Evolutionary conservation across 305 asterid genomes (phyloP).

Genomic region (Ilex paraguariensis): DNA sequence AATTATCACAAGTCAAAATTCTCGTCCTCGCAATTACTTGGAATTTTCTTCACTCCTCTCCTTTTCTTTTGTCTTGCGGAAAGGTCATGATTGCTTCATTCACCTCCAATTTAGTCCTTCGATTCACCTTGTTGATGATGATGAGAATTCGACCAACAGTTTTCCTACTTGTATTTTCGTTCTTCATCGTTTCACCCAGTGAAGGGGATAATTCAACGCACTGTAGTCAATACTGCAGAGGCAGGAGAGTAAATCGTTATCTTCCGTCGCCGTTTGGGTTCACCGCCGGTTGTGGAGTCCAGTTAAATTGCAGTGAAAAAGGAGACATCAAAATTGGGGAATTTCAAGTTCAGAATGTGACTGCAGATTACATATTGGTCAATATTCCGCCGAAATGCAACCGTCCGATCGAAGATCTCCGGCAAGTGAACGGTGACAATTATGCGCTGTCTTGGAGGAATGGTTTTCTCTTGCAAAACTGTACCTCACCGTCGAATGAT

Average conservation of each 20-base stretch:
- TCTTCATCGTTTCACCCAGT: too few species aligned
- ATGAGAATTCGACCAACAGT: slow-evolving; percentile 12
- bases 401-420: slow-evolving; percentile 45
- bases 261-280: slow-evolving; percentile 75
- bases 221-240: neutral
- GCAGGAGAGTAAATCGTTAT: neutral
- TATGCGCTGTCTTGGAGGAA: slow-evolving; percentile 60
- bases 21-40: too few species aligned
- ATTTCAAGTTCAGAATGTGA: slow-evolving; percentile 40
- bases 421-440: slow-evolving; percentile 26
- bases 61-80: too few species aligned
- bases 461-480: slow-evolving; percentile 50
- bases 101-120: neutral
- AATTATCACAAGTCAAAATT: too few species aligned
- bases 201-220: neutral
- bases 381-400: slow-evolving; percentile 51
- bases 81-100: too few species aligned
- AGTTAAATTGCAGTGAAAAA: slow-evolving; percentile 26
- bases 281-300: slow-evolving; percentile 44
- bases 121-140: slow-evolving; percentile 20
- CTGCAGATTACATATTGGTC: slow-evolving; percentile 42
- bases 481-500: slow-evolving; percentile 31
- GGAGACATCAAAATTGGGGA: slow-evolving; percentile 33
- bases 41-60: too few species aligned
- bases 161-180: too few species aligned